Base-by-base conservation (phyloP, 345 rosid species). In the Pistacia integerrima region DNA sequence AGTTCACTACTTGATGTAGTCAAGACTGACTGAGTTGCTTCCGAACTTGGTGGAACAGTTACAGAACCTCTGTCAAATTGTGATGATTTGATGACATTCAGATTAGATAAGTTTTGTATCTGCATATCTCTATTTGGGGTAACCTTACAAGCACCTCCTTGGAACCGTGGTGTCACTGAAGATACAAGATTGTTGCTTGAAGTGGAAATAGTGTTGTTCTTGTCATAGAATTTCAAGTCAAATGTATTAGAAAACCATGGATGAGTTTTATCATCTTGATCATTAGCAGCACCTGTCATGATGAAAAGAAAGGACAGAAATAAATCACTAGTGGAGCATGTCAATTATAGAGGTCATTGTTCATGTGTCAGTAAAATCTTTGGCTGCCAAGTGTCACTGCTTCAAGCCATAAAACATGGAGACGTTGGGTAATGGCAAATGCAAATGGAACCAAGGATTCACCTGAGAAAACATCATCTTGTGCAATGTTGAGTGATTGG, bases 401-500 rank as follows among this genome's bases (percentile, higher is more conserved):
- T 35, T 70, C 48, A 63, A 49, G 51, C 56, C 20, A 55, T 13
- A 59, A 68, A 33, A 68, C 8, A 35, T 12, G 28, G 6, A 11
- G 38, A 9, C 49, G 35, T 64, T 9, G 17, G 49, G 60, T 60
- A 46, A n/a, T 48, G 5, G 20, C 49, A 73, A 67, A 58, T 30
- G 71, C 57, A 18, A 28, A 48, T 48, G 55, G 22, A 79, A 55
- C 22, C 33, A 68, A 61, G 48, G 61, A 20, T 49, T 79, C 77
- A 85, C 90, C 90, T 84, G 82, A 74, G 76, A 79, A 72, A 63
- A 65, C 49, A 84, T 84, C 79, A 69, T 73, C 81, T 73, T 76
- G 73, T 36, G 72, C 86, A 56, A 82, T 74, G 75, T 85, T 77
- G 60, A 75, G 82, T 16, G 77, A 70, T 41, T 71, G 82, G 63